phyloP scores from a whole-genome alignment of 164 flowering plant genomes.

The Cinnamomum micranthum region DNA sequence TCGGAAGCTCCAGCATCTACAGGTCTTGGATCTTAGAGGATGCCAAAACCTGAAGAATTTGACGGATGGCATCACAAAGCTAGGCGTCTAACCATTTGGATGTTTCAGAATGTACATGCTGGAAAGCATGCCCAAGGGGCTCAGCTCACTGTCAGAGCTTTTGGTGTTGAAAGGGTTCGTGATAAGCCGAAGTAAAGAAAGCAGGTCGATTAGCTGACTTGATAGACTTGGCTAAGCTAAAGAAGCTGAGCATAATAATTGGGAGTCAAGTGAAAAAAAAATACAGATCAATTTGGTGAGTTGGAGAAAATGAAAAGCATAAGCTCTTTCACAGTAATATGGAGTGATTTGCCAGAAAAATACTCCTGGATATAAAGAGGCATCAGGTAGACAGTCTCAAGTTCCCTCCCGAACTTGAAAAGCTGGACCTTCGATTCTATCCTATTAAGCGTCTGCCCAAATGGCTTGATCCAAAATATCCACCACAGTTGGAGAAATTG shows the following conservation, averaged over 20 bases:
- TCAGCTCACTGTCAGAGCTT: slow-evolving; percentile 23
- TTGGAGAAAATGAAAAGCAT: slow-evolving; percentile 9
- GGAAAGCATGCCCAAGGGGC: slow-evolving; percentile 34
- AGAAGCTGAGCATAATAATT: slow-evolving; percentile 28
- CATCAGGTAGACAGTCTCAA: neutral
- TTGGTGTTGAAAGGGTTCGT: slow-evolving; percentile 51
- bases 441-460: slow-evolving; percentile 12
- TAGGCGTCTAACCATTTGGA: slow-evolving; percentile 40
- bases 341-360: slow-evolving; percentile 15
- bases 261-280: slow-evolving; percentile 2
- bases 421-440: slow-evolving; percentile 34
- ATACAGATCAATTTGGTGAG: neutral
- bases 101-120: slow-evolving; percentile 37
- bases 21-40: slow-evolving; percentile 35
- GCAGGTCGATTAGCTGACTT: slow-evolving; percentile 24
- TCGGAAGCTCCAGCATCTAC: slow-evolving; percentile 19
- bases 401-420: slow-evolving; percentile 18
- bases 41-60: slow-evolving; percentile 37
- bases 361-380: neutral
- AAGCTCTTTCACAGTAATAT: slow-evolving; percentile 20
- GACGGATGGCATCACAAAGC: slow-evolving; percentile 13
- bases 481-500: neutral
- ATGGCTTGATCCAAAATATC: slow-evolving; percentile 30
- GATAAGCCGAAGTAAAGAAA: slow-evolving; percentile 1
- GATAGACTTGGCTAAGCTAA: slow-evolving; percentile 16